Percentiles rank a stretch among this genome's conserved stretches.
phyloP scores from a whole-genome alignment of 108 stramenopile genomes.

The Nitzschia sp. region DNA sequence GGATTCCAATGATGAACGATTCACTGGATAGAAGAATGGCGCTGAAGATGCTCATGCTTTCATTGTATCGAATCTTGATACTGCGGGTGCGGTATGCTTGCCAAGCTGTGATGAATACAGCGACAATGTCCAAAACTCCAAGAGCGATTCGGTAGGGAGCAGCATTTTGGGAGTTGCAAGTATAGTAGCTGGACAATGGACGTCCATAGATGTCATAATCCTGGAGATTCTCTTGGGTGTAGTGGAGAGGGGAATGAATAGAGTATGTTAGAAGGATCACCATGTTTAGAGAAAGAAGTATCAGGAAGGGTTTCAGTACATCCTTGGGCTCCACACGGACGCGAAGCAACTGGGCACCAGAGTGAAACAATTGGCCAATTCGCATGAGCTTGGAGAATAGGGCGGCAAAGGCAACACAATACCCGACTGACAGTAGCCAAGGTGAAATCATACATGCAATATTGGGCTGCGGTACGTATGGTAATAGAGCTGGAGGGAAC shows the following conservation, averaged over 20 bases:
- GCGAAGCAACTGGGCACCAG: slow-evolving; percentile 6
- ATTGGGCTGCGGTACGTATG: neutral
- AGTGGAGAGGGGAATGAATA: slow-evolving; percentile 27
- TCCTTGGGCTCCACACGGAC: slow-evolving; percentile 28
- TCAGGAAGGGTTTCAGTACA: slow-evolving; percentile 37
- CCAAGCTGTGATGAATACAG: slow-evolving; percentile 23
- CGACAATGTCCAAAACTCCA: slow-evolving; percentile 22
- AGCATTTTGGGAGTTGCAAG: slow-evolving; percentile 1
- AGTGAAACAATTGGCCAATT: slow-evolving; percentile 36
- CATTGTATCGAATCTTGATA: slow-evolving; percentile 30
- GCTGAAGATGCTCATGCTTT: slow-evolving; percentile 25
- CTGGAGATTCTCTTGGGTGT: neutral
- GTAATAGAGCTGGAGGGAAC: neutral
- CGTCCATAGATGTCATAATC: slow-evolving; percentile 8
- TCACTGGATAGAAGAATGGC: neutral
- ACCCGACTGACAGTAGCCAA: slow-evolving; percentile 49
- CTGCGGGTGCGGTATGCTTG: slow-evolving; percentile 38
- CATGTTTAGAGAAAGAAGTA: slow-evolving; percentile 36
- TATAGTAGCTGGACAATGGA: neutral
- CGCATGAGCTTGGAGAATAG: slow-evolving; percentile 60
- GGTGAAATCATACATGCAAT: slow-evolving; percentile 43
- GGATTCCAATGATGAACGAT: slow-evolving; percentile 1
- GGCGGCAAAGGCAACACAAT: slow-evolving; percentile 46
- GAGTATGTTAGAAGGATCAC: slow-evolving; percentile 28
- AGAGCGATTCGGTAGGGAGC: slow-evolving; percentile 9